Conservation (phyloP, 148 eudicot genomes). For the Heliamphora exappendiculata region DNA sequence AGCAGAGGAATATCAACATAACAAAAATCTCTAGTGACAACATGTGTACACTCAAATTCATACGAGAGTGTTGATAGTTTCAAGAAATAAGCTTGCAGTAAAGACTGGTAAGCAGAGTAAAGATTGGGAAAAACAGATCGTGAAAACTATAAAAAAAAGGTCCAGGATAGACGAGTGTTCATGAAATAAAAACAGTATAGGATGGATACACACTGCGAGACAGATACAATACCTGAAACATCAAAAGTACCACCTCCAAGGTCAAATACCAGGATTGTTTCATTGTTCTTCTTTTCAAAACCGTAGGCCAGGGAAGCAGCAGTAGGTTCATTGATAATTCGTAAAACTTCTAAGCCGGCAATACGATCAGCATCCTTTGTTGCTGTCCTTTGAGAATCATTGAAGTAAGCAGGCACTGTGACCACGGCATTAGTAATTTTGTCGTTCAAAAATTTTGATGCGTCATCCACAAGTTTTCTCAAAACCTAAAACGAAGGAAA, state of each 20-base stretch:
- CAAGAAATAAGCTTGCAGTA: not conserved
- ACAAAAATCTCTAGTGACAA: not conserved
- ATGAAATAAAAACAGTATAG: not conserved
- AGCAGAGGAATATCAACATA: not conserved
- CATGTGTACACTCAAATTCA: not conserved
- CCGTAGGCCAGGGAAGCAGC: conserved; percentile 97
- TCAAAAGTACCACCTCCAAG: conserved; percentile 99
- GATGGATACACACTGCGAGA: too few species aligned
- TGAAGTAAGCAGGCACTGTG: conserved; percentile 93
- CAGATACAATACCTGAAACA: conserved; percentile 68
- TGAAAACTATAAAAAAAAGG: not conserved
- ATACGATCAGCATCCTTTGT: conserved; percentile 98
- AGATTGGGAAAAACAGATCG: not conserved
- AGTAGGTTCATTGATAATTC: conserved; percentile 95
- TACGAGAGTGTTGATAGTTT: not conserved
- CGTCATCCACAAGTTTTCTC: conserved; percentile 97
- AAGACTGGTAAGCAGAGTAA: not conserved
- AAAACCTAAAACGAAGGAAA: conserved; percentile 46
- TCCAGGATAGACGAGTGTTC: not conserved
- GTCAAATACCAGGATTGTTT: conserved; percentile 90
- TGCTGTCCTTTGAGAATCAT: conserved; percentile 96
- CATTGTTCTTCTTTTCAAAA: conserved; percentile 94
- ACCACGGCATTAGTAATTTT: conserved; percentile 89
- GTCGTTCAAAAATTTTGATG: conserved; percentile 88
- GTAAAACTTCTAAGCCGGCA: conserved; percentile 89